phyloP scores from a whole-genome alignment of 495 filamentous ascomycete genomes.

The Aspergillus coremiiformis region DNA sequence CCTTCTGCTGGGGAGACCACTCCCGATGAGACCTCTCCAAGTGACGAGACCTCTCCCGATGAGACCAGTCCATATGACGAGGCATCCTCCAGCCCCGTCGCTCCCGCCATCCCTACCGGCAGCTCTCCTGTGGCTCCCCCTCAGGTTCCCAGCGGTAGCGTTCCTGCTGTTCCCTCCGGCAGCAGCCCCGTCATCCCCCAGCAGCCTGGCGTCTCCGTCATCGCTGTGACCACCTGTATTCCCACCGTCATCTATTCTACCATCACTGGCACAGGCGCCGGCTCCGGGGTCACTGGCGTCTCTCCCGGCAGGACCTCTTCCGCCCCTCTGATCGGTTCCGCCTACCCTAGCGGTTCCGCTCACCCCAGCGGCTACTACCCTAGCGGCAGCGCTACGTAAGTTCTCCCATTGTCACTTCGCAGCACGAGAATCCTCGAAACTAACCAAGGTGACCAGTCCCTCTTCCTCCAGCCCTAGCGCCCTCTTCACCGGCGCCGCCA shows the following conservation, averaged over 20 bases:
- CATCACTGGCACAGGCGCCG: slow-evolving; percentile 21
- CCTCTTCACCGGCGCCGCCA: slow-evolving; percentile 43
- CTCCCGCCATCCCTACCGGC: slow-evolving; percentile 12
- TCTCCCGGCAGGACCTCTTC: slow-evolving; percentile 16
- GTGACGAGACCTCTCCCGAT: slow-evolving; percentile 5
- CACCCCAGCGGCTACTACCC: slow-evolving; percentile 21
- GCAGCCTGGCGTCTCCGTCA: slow-evolving; percentile 17
- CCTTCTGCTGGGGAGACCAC: slow-evolving; percentile 10
- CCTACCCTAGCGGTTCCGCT: slow-evolving; percentile 19
- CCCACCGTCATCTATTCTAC: slow-evolving; percentile 38
- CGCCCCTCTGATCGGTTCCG: slow-evolving; percentile 23
- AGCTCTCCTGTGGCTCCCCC: slow-evolving; percentile 6
- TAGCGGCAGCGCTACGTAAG: slow-evolving; percentile 24
- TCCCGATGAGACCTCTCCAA: slow-evolving; percentile 6
- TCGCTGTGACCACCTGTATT: slow-evolving; percentile 37
- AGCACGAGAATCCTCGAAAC: no score
- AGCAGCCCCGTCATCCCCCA: slow-evolving; percentile 6
- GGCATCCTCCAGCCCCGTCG: no score
- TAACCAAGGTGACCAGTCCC: slow-evolving; percentile 17
- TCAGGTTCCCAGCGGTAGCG: slow-evolving; percentile 6
- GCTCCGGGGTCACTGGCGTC: slow-evolving; percentile 19
- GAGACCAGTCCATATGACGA: slow-evolving; percentile 1
- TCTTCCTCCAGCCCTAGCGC: slow-evolving; percentile 30
- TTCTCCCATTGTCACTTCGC: slow-evolving; percentile 6
- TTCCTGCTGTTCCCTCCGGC: slow-evolving; percentile 16